Conservation (phyloP, 176 grass and related monocot species). For the Typha latifolia region DNA sequence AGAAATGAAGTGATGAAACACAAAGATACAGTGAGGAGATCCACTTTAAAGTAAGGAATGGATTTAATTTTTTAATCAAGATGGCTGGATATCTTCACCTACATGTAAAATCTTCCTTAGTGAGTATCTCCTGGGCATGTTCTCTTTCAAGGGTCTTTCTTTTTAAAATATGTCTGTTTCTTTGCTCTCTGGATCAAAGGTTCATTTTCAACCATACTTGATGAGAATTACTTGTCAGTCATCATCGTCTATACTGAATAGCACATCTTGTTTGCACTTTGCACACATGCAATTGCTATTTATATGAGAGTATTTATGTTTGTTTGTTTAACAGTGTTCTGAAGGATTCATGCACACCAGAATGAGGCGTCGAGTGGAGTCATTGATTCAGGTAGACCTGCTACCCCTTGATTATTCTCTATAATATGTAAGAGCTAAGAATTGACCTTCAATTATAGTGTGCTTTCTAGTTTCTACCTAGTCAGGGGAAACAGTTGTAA, state of each 20-base stretch:
- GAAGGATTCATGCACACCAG: conserved; percentile 99
- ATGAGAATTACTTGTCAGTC: too few species aligned
- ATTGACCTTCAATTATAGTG: neutral
- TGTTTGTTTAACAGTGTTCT: conserved; percentile 56
- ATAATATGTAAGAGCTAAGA: neutral
- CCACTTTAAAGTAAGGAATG: neutral
- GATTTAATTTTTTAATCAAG: neutral
- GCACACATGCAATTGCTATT: neutral
- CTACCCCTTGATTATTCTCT: conserved; percentile 1
- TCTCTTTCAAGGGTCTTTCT: too few species aligned
- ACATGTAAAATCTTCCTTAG: neutral
- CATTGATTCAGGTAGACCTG: conserved; percentile 70
- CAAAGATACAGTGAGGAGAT: neutral
- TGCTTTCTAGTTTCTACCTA: too few species aligned
- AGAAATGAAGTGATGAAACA: neutral
- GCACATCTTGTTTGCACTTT: too few species aligned
- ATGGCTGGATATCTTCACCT: neutral
- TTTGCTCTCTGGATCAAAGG: too few species aligned
- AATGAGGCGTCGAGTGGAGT: conserved; percentile 96
- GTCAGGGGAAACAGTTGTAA: too few species aligned
- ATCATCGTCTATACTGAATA: too few species aligned
- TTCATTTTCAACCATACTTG: too few species aligned
- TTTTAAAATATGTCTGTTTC: too few species aligned
- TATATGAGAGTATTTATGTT: neutral
- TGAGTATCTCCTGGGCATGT: too few species aligned